Base-by-base conservation (phyloP, 116 monocot species). In the Dioscorea cayenensis region DNA sequence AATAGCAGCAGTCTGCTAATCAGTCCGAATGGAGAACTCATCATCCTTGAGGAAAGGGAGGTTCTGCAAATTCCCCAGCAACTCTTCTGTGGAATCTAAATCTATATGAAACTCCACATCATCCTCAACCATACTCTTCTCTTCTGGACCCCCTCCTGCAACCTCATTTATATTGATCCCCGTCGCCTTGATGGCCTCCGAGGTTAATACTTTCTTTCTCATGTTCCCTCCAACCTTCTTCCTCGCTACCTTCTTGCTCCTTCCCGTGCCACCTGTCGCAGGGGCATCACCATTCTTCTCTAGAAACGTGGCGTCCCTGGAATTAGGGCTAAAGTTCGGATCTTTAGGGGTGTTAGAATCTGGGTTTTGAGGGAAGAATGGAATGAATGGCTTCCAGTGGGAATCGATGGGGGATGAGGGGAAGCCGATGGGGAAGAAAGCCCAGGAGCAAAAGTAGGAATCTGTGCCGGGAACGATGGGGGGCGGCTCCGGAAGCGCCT, bases 401-500 rank as follows among this genome's bases (percentile, higher is more conserved):
- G 20, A 17, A 2, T 43, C 49, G 13, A 49, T n/a, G 6, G 28
- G 27, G 20, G 61, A 29, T 14, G 61, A 16, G 25, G 82, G 77
- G 7, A 51, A 77, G 8, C 82, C 82, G 4, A 82, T 69, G 2
- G 82, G 82, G 69, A 77, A 74, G 72, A 82, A 82, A 6, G 77
- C 82, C 82, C 82, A 82, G 11, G 73, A 67, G 22, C 77, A 82
- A 73, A 77, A 77, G 65, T 77, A 82, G 72, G 76, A 69, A 35
- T 77, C 65, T 10, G 82, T 73, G 19, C 77, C 73, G 17, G 82
- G 82, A 6, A 82, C 82, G 59, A 77, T 23, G 6, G 77, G 82
- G 19, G 82, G 82, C 36, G 77, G 69, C 2, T 63, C 51, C 12
- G 73, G 12, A 19, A 77, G 59, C 65, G 77, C 73, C 14, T 21